Conservation (phyloP, 148 eudicot species). For the Talinum fruticosum region DNA sequence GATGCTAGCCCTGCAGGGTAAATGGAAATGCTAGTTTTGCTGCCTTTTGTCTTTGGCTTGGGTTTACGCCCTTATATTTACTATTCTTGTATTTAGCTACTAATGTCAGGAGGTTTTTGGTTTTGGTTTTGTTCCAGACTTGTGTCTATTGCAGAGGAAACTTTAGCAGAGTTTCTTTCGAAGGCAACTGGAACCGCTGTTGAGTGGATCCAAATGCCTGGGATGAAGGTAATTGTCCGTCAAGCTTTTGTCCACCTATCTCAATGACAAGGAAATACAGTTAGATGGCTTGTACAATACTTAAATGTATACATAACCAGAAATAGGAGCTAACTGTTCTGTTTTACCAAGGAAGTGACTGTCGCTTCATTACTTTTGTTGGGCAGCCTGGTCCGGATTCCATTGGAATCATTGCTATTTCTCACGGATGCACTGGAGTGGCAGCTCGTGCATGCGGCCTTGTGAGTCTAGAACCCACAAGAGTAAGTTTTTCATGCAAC, state of each 20-base stretch:
- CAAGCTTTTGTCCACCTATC: background rate
- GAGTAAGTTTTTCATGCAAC: constrained; percentile 27
- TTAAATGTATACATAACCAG: background rate
- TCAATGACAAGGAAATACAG: background rate
- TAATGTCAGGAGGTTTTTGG: background rate
- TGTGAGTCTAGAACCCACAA: constrained; percentile 48
- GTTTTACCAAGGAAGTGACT: background rate
- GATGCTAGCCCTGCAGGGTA: constrained; percentile 44
- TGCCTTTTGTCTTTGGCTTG: background rate
- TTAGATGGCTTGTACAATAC: background rate
- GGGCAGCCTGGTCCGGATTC: constrained; percentile 55
- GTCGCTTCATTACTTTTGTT: background rate
- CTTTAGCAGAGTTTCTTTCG: constrained; percentile 52
- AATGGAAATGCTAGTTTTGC: background rate
- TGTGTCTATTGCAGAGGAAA: constrained; percentile 52
- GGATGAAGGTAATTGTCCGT: constrained; percentile 41
- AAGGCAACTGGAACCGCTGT: constrained; percentile 65
- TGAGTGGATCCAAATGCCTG: constrained; percentile 61
- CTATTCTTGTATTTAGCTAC: background rate
- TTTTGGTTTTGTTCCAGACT: constrained; percentile 29
- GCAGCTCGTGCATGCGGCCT: constrained; percentile 64
- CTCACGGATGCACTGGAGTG: constrained; percentile 52
- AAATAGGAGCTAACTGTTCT: background rate
- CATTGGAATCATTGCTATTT: constrained; percentile 53
- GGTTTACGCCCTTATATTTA: constrained; percentile 2